phyloP scores from a whole-genome alignment of 129 eudicot species.

The Dittrichia graveolens region DNA sequence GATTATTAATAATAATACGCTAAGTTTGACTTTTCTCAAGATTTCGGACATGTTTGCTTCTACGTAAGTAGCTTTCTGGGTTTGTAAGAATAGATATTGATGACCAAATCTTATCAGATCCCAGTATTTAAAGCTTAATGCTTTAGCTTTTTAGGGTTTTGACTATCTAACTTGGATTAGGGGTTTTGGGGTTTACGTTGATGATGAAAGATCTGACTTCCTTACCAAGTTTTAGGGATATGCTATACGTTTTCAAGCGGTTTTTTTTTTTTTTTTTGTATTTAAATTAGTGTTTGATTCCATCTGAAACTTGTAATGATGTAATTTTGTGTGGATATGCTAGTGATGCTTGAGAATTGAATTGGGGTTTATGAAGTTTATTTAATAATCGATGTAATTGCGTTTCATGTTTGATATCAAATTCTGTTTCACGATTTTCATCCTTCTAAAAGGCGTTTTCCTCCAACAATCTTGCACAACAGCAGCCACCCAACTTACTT shows the following conservation, averaged over 20 bases:
- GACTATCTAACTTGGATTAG: conserved; percentile 21
- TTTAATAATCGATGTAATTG: conserved; percentile 7
- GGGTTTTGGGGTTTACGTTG: conserved; percentile 30
- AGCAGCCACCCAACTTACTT: conserved; percentile 16
- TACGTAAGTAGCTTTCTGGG: conserved; percentile 22
- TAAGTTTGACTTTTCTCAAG: conserved; percentile 32
- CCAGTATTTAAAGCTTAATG: conserved; percentile 19
- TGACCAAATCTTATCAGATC: conserved; percentile 29
- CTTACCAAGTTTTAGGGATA: neutral
- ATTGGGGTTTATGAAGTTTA: conserved; percentile 6
- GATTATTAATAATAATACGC: conserved; percentile 2
- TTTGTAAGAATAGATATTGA: conserved; percentile 23
- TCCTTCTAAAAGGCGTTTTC: conserved; percentile 1
- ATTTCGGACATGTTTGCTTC: conserved; percentile 17
- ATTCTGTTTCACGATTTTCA: neutral
- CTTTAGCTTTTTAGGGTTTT: conserved; percentile 27
- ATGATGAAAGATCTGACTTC: conserved; percentile 35
- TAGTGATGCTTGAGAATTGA: conserved; percentile 12
- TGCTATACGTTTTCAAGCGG: neutral
- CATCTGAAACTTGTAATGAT: conserved; percentile 8
- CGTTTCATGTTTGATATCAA: conserved; percentile 8
- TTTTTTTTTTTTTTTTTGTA: neutral
- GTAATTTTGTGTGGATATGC: conserved; percentile 1
- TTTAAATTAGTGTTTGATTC: neutral
- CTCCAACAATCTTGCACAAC: neutral